These are phyloP conservation scores for Epichloe glyceriae DNA, from an alignment of 2,329 filamentous ascomycete species.

Conservation along the genomic window DNA sequence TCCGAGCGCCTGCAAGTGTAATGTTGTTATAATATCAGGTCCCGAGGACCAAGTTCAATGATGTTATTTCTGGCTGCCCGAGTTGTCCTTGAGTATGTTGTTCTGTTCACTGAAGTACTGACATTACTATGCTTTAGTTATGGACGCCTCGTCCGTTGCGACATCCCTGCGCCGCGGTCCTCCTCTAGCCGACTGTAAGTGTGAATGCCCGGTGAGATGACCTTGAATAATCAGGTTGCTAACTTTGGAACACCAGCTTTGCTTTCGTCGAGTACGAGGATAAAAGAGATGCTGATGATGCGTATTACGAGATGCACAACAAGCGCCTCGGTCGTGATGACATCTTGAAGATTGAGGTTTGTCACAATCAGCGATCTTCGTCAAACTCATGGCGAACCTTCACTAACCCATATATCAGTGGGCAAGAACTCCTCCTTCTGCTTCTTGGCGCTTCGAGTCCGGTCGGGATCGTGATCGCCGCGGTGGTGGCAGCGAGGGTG, in stretches of 20 bases:
- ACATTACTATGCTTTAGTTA: constrained; percentile 50
- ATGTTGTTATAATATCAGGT: constrained; percentile 6
- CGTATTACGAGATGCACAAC: constrained; percentile 99
- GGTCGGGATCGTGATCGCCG: constrained; percentile 63
- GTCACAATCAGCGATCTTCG: constrained; percentile 12
- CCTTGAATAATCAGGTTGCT: not conserved
- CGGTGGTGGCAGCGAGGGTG: constrained; percentile 25
- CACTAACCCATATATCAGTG: constrained; percentile 46
- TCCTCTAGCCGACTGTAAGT: constrained; percentile 92
- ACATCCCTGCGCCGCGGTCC: constrained; percentile 91
- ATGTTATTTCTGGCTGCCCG: not conserved
- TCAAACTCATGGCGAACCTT: not conserved
- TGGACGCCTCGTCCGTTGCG: constrained; percentile 92
- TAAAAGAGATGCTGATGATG: constrained; percentile 94
- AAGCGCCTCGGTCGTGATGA: constrained; percentile 96
- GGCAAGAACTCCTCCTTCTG: constrained; percentile 94
- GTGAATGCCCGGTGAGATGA: not conserved
- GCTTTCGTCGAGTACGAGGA: constrained; percentile 99
- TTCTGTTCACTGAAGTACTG: constrained; percentile 5
- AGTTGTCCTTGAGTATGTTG: constrained; percentile 1
- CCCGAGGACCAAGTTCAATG: constrained; percentile 2
- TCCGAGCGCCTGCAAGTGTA: constrained; percentile 9
- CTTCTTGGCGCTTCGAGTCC: constrained; percentile 95
- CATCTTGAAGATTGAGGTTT: constrained; percentile 91
- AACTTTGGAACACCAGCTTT: constrained; percentile 43